Evolutionary conservation across 2,329 filamentous ascomycete genomes (phyloP).

Genomic region (Paraphaeosphaeria minitans): DNA sequence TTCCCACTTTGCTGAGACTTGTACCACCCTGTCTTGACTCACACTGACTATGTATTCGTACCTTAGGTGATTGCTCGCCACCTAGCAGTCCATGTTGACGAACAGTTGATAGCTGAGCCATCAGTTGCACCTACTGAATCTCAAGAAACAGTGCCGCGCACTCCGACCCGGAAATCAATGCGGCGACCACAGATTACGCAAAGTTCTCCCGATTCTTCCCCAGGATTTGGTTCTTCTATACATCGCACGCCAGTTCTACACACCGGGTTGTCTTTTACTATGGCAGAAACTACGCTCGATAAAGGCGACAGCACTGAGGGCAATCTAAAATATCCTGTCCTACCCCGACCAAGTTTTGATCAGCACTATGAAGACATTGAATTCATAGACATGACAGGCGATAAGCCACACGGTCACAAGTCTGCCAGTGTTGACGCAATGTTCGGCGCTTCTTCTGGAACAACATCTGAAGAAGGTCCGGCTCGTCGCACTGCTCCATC

Average conservation of each 20-base stretch:
- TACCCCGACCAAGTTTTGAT: not conserved
- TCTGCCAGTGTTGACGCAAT: not conserved
- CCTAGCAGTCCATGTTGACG: slow-evolving; percentile 7
- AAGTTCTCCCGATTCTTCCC: slow-evolving; percentile 25
- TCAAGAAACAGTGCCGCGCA: slow-evolving; percentile 1
- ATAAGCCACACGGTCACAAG: not conserved
- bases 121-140: not conserved
- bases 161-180: not conserved
- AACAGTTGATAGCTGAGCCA: not conserved
- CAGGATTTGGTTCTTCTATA: slow-evolving; percentile 28
- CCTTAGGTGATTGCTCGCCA: slow-evolving; percentile 24
- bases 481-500: not conserved
- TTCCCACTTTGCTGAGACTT: no score
- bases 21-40: no score
- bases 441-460: not conserved
- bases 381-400: not conserved
- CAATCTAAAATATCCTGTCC: not conserved
- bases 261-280: slow-evolving; percentile 26
- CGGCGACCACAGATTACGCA: not conserved
- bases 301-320: slow-evolving; percentile 1
- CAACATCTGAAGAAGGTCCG: not conserved
- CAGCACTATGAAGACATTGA: not conserved
- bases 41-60: no score
- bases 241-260: slow-evolving; percentile 18
- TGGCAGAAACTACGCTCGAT: slow-evolving; percentile 30